A percentile compares a stretch with the other conserved stretches of the same genome.
phyloP scores from a whole-genome alignment of 2,329 filamentous ascomycete species.

The Chaetothyriales sp. region DNA sequence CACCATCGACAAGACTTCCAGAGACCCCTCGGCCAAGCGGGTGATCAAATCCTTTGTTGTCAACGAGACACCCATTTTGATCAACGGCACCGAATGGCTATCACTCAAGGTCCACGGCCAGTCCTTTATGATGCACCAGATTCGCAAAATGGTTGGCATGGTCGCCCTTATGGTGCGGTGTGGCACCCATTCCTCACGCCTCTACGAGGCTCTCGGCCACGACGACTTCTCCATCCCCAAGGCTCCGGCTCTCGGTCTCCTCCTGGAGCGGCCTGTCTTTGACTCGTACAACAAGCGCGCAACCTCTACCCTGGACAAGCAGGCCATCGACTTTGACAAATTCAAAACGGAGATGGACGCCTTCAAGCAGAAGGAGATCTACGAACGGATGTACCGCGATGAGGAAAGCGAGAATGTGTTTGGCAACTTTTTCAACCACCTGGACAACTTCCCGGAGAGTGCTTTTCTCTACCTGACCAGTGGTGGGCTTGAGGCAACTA shows the following conservation, averaged over 20 bases:
- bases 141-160: conserved; percentile 97
- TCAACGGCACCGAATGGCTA: conserved; percentile 87
- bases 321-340: conserved; percentile 62
- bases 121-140: conserved; percentile 99
- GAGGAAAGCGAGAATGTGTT: conserved; percentile 82
- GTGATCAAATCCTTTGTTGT: conserved; percentile 85
- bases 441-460: conserved; percentile 57
- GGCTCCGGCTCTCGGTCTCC: conserved; percentile 71
- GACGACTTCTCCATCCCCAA: conserved; percentile 79
- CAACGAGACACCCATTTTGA: conserved; percentile 60
- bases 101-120: conserved; percentile 93
- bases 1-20: conserved; percentile 72
- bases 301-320: conserved; percentile 44
- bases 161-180: conserved; percentile 70
- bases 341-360: conserved; percentile 64
- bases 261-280: conserved; percentile 85
- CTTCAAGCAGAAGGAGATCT: conserved; percentile 88
- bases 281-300: conserved; percentile 71
- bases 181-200: conserved; percentile 56
- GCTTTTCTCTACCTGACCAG: conserved; percentile 64
- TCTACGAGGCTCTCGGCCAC: conserved; percentile 57
- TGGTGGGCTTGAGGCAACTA: conserved; percentile 48
- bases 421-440: conserved; percentile 62
- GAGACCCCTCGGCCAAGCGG: conserved; percentile 71
- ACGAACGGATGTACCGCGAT: conserved; percentile 75